Conservation (phyloP, 2,329 filamentous ascomycete species). For the Myriangium duriaei region DNA sequence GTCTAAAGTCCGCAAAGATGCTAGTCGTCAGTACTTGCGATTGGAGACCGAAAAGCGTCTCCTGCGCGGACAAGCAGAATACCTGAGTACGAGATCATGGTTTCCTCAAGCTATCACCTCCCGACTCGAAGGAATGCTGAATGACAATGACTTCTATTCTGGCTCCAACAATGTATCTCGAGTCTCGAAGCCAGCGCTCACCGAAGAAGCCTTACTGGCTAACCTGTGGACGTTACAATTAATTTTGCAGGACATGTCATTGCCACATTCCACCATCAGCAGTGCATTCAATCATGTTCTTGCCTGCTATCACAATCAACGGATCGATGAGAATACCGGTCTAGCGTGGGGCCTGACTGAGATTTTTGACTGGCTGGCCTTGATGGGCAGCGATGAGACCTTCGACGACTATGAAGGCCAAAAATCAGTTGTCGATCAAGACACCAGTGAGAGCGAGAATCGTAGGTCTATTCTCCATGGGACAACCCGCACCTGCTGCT, state of each 20-base stretch:
- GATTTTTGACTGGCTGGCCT: conserved; percentile 78
- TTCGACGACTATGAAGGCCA: conserved; percentile 23
- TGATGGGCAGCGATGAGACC: conserved; percentile 45
- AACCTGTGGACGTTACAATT: conserved; percentile 77
- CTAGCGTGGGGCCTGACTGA: conserved; percentile 78
- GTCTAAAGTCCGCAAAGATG: conserved; percentile 66
- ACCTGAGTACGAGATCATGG: conserved; percentile 64
- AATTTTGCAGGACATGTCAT: conserved; percentile 55
- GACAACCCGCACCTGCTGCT: too few species aligned
- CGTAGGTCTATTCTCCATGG: conserved; percentile 3
- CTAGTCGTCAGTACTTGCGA: conserved; percentile 60
- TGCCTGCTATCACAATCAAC: conserved; percentile 27
- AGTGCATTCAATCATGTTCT: conserved; percentile 54
- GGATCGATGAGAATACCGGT: neutral
- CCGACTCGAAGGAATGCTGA: conserved; percentile 47
- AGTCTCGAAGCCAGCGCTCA: neutral
- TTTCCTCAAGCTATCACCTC: conserved; percentile 67
- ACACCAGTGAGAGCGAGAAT: neutral
- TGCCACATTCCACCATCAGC: conserved; percentile 51
- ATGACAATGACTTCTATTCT: neutral
- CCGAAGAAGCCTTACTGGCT: conserved; percentile 64
- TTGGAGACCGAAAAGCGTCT: conserved; percentile 78
- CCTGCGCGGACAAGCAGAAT: conserved; percentile 64
- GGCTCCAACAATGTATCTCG: neutral
- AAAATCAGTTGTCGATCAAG: conserved; percentile 12